Conservation (phyloP, 371 early-diverging fungal genomes). For the Cladochytrium tenue region DNA sequence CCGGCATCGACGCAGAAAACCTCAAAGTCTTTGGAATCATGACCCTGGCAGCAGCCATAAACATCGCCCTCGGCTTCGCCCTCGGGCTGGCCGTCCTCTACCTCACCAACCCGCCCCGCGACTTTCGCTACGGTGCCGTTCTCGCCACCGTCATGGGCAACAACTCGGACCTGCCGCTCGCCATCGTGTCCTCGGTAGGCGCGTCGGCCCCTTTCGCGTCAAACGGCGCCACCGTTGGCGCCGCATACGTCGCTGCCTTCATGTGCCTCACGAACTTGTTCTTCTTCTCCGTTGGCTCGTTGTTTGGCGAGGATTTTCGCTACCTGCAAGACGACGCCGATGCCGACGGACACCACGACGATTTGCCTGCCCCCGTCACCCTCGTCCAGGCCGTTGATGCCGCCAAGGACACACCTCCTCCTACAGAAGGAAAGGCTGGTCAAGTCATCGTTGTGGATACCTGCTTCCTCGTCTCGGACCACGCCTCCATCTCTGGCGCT, state of each 20-base stretch:
- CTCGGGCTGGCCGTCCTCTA: conserved; percentile 10
- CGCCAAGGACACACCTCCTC: not conserved
- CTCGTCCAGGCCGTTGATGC: not conserved
- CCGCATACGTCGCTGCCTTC: conserved; percentile 36
- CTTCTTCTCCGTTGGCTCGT: conserved; percentile 32
- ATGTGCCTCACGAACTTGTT: conserved; percentile 30
- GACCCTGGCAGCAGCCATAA: conserved; percentile 16
- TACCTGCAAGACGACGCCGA: not conserved
- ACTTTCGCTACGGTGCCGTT: conserved; percentile 19
- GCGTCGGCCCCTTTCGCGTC: conserved; percentile 20
- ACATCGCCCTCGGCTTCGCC: not conserved
- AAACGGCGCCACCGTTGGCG: conserved; percentile 23
- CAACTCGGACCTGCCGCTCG: conserved; percentile 14
- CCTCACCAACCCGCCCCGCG: conserved; percentile 17
- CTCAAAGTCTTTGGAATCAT: conserved; percentile 14
- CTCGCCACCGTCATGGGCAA: conserved; percentile 20
- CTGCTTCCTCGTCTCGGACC: too few relatives aligned
- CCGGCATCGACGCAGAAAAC: conserved; percentile 9
- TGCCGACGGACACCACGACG: too few relatives aligned
- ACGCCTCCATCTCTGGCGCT: too few relatives aligned
- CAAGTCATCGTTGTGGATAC: too few relatives aligned
- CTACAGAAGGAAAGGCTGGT: not conserved
- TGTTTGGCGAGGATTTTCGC: conserved; percentile 31
- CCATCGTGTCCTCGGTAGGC: conserved; percentile 13
- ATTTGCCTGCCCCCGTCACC: too few relatives aligned